Evolutionary conservation across 345 rosid genomes (phyloP), one percentile per base, ranked within the genome.

Genomic region (Moricandia arvensis): DNA sequence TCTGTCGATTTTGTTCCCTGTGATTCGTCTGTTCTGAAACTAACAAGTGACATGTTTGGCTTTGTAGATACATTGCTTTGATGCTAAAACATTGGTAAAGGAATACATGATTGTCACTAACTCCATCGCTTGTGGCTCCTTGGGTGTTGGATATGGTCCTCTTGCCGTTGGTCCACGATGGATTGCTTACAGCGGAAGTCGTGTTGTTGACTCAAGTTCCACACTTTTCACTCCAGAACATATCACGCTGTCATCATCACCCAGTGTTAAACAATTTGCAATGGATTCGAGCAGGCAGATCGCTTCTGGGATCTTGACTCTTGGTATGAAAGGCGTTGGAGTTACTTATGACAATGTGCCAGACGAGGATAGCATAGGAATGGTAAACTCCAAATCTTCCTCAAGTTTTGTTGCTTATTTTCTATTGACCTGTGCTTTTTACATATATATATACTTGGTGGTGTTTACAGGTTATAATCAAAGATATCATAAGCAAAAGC

Each of bases 141-240:
- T 88, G 68, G 90, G 90, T 71, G 74, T 84, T 76, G 99, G 97
- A 68, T 89, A 84, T 71, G 97, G 99, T 26, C 97, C 99, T 66
- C 89, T 95, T 71, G 99, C 97, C 0, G 96, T 95, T 79, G 97
- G 97, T 72, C 88, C 93, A 43, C 83, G 99, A 74, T 95, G 97
- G 99, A 80, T 95, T 82, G 97, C 99, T 59, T 95, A 91, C 54
- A 90, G 96, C 59, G 97, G 93, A 73, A 88, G 79, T 80, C 89
- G 91, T 29, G 87, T 88, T 72, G 75, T 64, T 30, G 78, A 69
- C 38, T 80, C 91, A 35, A 82, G 81, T 76, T 68, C 87, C 12
- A 85, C 87, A 27, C 83, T 83, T 66, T 86, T 87, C 37, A 87
- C 81, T 64, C 89, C 97, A 13, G 90, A 95, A 53, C 85, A 86